Conservation (phyloP, 129 eudicot species). For the Lactuca saligna region DNA sequence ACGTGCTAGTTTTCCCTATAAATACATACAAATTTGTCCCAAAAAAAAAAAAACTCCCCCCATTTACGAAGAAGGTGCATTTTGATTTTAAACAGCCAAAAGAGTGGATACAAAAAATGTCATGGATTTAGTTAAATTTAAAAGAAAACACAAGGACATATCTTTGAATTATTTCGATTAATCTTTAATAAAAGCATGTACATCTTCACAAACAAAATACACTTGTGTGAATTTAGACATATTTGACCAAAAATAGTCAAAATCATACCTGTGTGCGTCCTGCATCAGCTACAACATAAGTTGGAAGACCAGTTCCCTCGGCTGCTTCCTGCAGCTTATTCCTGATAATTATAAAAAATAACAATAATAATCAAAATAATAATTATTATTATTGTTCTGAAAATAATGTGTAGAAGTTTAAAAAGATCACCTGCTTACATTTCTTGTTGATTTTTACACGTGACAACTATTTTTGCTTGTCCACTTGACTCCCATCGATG, state of each 20-base stretch:
- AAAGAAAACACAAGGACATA: background rate
- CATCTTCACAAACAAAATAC: background rate
- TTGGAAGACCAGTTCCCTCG: conserved; percentile 85
- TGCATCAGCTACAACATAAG: conserved; percentile 91
- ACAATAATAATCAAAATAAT: no score
- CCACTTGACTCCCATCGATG: conserved; percentile 86
- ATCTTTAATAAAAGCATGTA: background rate
- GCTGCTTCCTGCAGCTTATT: conserved; percentile 82
- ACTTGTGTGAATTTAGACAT: conserved; percentile 1
- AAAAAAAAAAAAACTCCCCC: background rate
- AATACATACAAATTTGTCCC: background rate
- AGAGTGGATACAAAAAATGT: background rate
- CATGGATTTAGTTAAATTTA: background rate
- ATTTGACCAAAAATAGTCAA: conserved; percentile 6
- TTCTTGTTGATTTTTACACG: conserved; percentile 94
- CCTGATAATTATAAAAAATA: conserved; percentile 36
- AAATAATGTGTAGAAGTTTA: conserved; percentile 8
- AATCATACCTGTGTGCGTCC: conserved; percentile 87
- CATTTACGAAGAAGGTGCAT: background rate
- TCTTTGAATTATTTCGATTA: background rate
- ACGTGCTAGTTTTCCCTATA: background rate
- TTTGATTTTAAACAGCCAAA: conserved; percentile 16
- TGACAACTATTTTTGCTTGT: conserved; percentile 92
- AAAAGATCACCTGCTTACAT: conserved; percentile 62
- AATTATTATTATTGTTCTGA: background rate